Evolutionary conservation across 2,329 filamentous ascomycete species (phyloP).

Genomic region (Pseudogymnoascus sp.): DNA sequence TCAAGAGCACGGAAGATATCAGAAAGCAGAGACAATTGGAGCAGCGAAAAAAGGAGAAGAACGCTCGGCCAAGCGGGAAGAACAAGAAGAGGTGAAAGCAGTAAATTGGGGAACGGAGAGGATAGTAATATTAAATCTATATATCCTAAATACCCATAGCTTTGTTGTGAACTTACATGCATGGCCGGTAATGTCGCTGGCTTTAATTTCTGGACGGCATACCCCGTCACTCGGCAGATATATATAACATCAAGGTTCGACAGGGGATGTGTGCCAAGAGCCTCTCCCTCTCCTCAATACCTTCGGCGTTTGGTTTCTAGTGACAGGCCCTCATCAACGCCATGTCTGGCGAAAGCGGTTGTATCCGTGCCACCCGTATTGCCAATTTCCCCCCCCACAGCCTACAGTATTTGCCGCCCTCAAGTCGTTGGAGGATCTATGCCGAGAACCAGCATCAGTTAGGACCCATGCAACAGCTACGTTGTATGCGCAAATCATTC

Average conservation of each 20-base stretch:
- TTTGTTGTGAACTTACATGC: neutral
- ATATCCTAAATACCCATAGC: neutral
- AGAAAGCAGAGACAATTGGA: slow-evolving; percentile 71
- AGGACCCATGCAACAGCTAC: neutral
- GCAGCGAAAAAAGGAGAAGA: slow-evolving; percentile 77
- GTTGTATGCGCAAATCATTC: neutral
- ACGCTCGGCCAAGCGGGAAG: slow-evolving; percentile 70
- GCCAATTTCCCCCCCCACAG: neutral
- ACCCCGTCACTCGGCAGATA: neutral
- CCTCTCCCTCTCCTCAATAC: neutral
- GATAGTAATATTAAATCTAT: slow-evolving; percentile 1
- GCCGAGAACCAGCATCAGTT: neutral
- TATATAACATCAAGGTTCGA: neutral
- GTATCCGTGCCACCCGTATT: neutral
- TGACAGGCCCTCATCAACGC: neutral
- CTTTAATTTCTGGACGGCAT: neutral
- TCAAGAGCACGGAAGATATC: slow-evolving; percentile 78
- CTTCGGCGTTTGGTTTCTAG: neutral
- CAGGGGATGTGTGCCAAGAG: neutral
- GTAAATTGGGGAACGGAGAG: neutral
- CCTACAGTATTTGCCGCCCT: neutral
- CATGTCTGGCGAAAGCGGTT: neutral
- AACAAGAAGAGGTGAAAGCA: slow-evolving; percentile 8
- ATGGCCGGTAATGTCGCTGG: neutral
- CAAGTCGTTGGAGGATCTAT: neutral